Conservation (phyloP, 148 eudicot species). For the Selenicereus undatus region DNA sequence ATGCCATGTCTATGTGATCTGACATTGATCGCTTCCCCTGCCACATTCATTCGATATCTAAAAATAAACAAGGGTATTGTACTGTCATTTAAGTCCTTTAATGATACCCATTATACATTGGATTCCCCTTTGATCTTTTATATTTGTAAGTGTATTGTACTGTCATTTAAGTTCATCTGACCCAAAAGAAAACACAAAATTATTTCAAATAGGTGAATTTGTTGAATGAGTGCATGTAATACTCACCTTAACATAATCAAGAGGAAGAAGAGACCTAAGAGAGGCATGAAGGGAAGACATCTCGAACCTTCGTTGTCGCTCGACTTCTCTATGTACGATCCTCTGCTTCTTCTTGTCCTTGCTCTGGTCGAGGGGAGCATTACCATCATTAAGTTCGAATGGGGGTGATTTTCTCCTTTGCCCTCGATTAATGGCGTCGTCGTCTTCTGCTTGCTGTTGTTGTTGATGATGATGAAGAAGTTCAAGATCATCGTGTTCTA, state of each 20-base stretch:
- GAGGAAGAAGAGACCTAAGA: constrained; percentile 38
- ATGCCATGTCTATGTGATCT: constrained; percentile 36
- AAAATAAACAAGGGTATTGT: no score
- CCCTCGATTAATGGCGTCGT: neutral
- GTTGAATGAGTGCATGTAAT: neutral
- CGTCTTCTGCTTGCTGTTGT: neutral
- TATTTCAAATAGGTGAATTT: no score
- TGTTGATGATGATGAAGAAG: no score
- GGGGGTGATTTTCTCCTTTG: constrained; percentile 4
- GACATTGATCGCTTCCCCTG: constrained; percentile 45
- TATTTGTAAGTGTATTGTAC: no score
- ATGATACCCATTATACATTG: no score
- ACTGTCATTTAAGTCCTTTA: no score
- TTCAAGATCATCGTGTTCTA: neutral
- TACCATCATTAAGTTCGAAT: no score
- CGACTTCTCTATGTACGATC: constrained; percentile 36
- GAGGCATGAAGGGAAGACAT: constrained; percentile 38
- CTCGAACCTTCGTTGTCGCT: constrained; percentile 41
- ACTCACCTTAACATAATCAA: constrained; percentile 31
- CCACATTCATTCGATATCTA: neutral
- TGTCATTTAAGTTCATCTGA: no score
- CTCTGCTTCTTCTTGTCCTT: constrained; percentile 21
- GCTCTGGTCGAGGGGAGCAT: neutral
- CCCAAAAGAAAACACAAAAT: no score
- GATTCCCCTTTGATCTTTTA: no score